A percentile compares a stretch with the other conserved stretches of the same genome.
Evolutionary conservation across 257 asterid species (phyloP).

Genomic region (Jacaranda mimosifolia): DNA sequence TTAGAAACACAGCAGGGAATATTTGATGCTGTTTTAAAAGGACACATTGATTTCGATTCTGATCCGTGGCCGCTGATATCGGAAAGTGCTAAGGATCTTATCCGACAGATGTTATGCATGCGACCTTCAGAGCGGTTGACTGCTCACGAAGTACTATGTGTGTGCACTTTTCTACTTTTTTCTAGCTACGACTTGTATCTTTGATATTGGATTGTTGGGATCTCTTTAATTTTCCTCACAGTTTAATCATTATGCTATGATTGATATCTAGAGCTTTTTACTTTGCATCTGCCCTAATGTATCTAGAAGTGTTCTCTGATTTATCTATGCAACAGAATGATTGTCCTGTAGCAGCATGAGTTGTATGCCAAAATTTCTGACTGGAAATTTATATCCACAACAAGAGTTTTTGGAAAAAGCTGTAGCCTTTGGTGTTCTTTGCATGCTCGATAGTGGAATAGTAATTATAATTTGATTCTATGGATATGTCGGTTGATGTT

Average conservation of each 20-base stretch:
- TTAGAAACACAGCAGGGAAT: conserved; percentile 92
- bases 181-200: conserved; percentile 22
- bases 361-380: background rate
- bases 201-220: conserved; percentile 5
- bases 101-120: conserved; percentile 83
- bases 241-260: conserved; percentile 9
- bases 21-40: conserved; percentile 87
- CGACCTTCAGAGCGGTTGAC: conserved; percentile 72
- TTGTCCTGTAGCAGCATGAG: background rate
- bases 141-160: conserved; percentile 88
- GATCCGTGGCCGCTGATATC: conserved; percentile 91
- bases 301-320: background rate
- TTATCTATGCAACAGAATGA: conserved; percentile 2
- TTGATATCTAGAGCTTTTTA: background rate
- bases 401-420: background rate
- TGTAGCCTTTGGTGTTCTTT: background rate
- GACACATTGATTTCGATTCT: conserved; percentile 79
- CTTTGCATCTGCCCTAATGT: conserved; percentile 1
- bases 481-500: background rate
- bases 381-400: background rate
- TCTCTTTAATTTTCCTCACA: background rate
- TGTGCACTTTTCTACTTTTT: conserved; percentile 34
- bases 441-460: background rate
- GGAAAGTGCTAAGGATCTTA: conserved; percentile 87
- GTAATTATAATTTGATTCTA: background rate